Percentiles rank a stretch among this genome's conserved stretches.
Conservation (phyloP, 208 protist genomes). For the Vickermania ingenoplastis region DNA sequence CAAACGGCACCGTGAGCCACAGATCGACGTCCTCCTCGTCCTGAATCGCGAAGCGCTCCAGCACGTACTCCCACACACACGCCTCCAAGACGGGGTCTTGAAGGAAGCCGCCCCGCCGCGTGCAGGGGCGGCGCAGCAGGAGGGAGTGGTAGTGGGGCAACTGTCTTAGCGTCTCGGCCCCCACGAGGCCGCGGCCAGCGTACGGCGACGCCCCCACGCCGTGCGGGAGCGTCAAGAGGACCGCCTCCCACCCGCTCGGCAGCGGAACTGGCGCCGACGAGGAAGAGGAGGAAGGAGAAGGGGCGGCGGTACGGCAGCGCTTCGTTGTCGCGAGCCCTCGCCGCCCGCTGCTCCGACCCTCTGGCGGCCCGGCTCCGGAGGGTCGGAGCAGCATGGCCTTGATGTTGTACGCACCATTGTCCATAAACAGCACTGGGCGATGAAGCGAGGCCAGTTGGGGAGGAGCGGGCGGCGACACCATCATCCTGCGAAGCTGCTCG, state of each 20-base stretch:
- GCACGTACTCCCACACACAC: conserved; percentile 64
- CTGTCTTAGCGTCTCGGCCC: conserved; percentile 31
- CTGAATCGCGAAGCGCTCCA: conserved; percentile 59
- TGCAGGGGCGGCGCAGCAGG: conserved; percentile 57
- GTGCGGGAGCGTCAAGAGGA: conserved; percentile 39
- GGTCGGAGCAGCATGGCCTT: conserved; percentile 60
- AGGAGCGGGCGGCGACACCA: too few relatives aligned
- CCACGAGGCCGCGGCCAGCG: conserved; percentile 59
- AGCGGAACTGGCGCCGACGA: too few relatives aligned
- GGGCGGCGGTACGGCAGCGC: too few relatives aligned
- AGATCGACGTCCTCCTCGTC: conserved; percentile 51
- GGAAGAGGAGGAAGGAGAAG: too few relatives aligned
- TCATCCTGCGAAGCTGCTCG: too few relatives aligned
- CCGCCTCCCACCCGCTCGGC: conserved; percentile 8
- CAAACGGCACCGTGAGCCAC: conserved; percentile 61
- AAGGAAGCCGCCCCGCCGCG: conserved; percentile 54
- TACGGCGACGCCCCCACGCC: conserved; percentile 53
- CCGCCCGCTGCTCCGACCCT: not conserved
- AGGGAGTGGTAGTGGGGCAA: conserved; percentile 75
- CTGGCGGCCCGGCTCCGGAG: not conserved
- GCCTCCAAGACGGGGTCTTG: conserved; percentile 62
- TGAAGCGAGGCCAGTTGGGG: not conserved
- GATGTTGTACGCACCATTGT: conserved; percentile 69
- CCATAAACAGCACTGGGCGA: conserved; percentile 44
- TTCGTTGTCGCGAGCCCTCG: too few relatives aligned